phyloP scores from a whole-genome alignment of 176 grass and related monocot species.

The Carex littledalei region DNA sequence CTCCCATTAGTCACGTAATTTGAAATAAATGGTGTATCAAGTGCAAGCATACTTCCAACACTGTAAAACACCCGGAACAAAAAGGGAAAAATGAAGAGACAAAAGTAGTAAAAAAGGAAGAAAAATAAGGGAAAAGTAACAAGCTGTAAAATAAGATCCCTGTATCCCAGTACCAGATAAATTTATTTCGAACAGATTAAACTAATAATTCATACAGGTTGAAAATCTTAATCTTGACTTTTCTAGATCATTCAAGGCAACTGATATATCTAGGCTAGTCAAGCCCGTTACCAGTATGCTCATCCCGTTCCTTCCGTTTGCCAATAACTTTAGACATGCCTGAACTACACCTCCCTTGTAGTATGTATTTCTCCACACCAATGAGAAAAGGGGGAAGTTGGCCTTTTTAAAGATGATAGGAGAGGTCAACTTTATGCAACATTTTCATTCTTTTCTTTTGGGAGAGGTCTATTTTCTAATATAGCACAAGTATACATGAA shows the following conservation, averaged over 20 bases:
- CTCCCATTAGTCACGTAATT: conserved; percentile 34
- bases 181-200: background rate
- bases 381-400: background rate
- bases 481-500: background rate
- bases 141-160: conserved; percentile 17
- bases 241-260: background rate
- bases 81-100: background rate
- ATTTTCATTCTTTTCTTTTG: background rate
- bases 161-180: conserved; percentile 3
- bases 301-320: background rate
- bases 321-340: background rate
- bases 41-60: conserved; percentile 89
- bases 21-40: conserved; percentile 80
- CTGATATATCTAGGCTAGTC: background rate
- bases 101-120: background rate
- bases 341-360: background rate
- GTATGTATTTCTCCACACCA: background rate
- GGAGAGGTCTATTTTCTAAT: background rate
- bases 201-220: background rate
- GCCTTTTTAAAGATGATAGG: background rate
- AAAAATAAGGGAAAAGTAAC: background rate
- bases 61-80: conserved; percentile 37
- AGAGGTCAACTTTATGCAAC: background rate
- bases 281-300: background rate
- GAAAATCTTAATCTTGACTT: background rate